Evolutionary conservation across 345 rosid species (phyloP), one percentile per base, ranked within the genome.

Genomic region (Acer saccharum): DNA sequence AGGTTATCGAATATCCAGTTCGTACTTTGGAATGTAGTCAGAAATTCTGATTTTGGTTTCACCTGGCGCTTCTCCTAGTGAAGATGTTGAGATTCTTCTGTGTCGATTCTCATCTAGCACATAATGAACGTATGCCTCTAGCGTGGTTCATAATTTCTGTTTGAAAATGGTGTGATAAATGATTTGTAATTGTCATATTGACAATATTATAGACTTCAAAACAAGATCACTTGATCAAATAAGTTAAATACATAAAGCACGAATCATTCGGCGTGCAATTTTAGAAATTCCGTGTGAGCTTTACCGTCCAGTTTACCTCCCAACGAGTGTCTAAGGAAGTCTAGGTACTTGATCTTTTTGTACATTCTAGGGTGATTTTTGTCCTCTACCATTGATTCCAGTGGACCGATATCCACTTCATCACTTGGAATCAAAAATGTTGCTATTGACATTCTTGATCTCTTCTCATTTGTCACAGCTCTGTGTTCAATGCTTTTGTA

Each of bases 401-500:
- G 41, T 1, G 79, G 84, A 65, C 82, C 61, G 2, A 82, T 50
- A 25, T 58, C 72, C 7, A 35, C 52, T 18, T 76, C 72, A 21
- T 61, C 78, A 1, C 41, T 64, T 6, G 82, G 85, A 16, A 71
- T 0, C 5, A 72, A 65, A 64, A 72, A 79, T 52, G 85, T 61
- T n/a, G 85, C 78, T 8, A 72, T 46, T 1, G 78, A 78, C 63
- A 35, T 72, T 76, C 82, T 79, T 23, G 78, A 67, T 54, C 21
- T 79, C 39, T 35, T 21, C 48, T 46, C 77, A 63, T 71, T 82
- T 17, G 78, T 77, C 6, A 84, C 6, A 16, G 80, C 81, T 64
- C 83, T 77, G 44, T 82, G 85, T 57, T 84, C 87, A 60, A 74
- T 63, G 80, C 87, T 79, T 72, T 77, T 74, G 81, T 79, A 76